Conservation (phyloP, 768 basidiomycete species). For the Sporobolomyces pararoseus region DNA sequence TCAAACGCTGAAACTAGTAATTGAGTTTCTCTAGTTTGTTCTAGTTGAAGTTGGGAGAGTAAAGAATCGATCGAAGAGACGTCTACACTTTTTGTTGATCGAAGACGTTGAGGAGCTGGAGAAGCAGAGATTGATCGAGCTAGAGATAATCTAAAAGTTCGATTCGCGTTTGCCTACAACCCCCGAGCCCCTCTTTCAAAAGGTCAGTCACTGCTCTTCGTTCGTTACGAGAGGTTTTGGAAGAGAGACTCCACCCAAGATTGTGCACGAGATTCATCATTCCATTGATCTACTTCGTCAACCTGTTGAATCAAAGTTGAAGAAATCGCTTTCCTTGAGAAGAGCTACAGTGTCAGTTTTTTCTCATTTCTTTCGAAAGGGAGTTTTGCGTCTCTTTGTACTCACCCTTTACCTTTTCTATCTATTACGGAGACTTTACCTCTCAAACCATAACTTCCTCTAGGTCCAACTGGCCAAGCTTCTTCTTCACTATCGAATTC, state of each 20-base stretch:
- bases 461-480: constrained; percentile 38
- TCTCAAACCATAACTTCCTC: constrained; percentile 21
- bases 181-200: too few species aligned
- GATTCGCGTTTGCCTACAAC: constrained; percentile 38
- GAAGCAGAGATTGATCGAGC: constrained; percentile 21
- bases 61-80: constrained; percentile 22
- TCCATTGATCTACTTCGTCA: constrained; percentile 29
- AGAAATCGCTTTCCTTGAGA: constrained; percentile 27
- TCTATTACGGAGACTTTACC: constrained; percentile 27
- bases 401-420: constrained; percentile 34
- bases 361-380: neutral
- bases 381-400: neutral
- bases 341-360: too few species aligned
- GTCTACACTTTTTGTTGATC: too few species aligned
- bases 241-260: constrained; percentile 25
- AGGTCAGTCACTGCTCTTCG: too few species aligned
- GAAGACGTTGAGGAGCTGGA: neutral
- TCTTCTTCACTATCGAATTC: constrained; percentile 36
- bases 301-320: neutral
- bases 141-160: constrained; percentile 36
- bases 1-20: constrained; percentile 36
- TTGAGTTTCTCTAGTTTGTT: constrained; percentile 7
- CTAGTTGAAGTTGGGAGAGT: constrained; percentile 28
- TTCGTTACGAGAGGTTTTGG: neutral
- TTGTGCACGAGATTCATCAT: constrained; percentile 18